Evolutionary conservation across 208 protist species (phyloP).

Genomic region (Trichomonas vaginalis): DNA sequence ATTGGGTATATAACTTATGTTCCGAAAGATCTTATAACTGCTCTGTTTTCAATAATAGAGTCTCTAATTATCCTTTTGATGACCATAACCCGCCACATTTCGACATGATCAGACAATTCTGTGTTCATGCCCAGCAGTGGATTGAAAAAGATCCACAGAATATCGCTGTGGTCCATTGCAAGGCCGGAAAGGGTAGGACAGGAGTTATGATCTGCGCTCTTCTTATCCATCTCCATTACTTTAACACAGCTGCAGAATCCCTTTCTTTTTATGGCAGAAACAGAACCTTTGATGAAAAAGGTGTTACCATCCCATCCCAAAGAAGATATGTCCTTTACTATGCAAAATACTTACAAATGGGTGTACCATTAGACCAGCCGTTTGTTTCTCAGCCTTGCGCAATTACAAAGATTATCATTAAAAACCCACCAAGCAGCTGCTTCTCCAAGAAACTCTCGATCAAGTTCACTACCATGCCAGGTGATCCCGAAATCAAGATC

Average conservation of each 20-base stretch:
- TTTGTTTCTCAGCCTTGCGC: neutral
- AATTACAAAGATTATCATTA: neutral
- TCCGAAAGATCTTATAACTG: constrained; percentile 41
- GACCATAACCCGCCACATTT: constrained; percentile 47
- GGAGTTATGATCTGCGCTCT: constrained; percentile 66
- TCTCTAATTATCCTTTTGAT: constrained; percentile 41
- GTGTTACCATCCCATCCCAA: constrained; percentile 64
- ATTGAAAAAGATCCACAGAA: constrained; percentile 29
- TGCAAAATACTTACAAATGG: neutral
- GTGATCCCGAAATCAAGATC: neutral
- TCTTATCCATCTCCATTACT: neutral
- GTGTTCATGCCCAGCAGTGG: neutral
- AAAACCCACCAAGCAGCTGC: neutral
- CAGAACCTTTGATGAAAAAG: constrained; percentile 57
- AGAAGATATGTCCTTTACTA: constrained; percentile 31
- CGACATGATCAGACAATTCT: constrained; percentile 34
- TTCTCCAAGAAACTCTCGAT: neutral
- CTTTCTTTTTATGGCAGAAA: constrained; percentile 48
- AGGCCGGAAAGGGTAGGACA: constrained; percentile 84
- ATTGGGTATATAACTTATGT: constrained; percentile 55
- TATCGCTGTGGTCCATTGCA: constrained; percentile 76
- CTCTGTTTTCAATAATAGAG: constrained; percentile 33
- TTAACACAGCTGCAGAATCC: neutral
- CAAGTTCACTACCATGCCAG: neutral
- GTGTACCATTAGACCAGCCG: neutral